Base-by-base conservation (phyloP, 768 basidiomycete genomes). In the Tulasnella sp. region DNA sequence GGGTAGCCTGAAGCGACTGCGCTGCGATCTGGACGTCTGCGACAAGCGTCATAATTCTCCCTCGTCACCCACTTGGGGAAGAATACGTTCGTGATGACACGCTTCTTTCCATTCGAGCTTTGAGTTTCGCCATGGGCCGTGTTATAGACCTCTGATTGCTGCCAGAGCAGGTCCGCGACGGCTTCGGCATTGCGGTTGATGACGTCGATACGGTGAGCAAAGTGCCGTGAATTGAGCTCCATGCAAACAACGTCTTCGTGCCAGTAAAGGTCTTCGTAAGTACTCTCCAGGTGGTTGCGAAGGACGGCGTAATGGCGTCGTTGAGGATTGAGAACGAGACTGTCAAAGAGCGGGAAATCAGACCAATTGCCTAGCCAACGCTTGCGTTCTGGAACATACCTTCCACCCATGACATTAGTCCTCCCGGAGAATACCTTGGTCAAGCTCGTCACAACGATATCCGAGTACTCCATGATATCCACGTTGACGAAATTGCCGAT, bases 211-310 rank as follows among this genome's bases (percentile, higher is more conserved):
- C 97, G 94, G 9, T 87, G 88, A 75, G 89, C 86, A 88, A 97
- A 98, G 86, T 98, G 93, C 76, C 97, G 94, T 24, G 97, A 99
- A 87, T 99, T 99, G 83, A 97, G 93, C 85, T 99, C 97, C 94
- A 99, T 94, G 88, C 92, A 97, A 79, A 98, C 91, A 60, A 94
- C 96, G 84, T 99, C 97, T 85, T 96, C 94, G 84, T 91, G 89
- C 83, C 93, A 98, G 87, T 95, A 98, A 34, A 88, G 87, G 84
- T 99, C 97, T 85, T 97, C 95, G 85, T 92, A 98, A 7, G 85
- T 87, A 11, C 87, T 82, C 9, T 86, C 84, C 83, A 96, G 87
- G 73, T 91, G 86, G 0, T 86, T 83, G 83, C 94, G 95, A 73
- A 99, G 90, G 0, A 86, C 81, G 0, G 86, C 75, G 85, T 97